Conservation (phyloP, 2,329 filamentous ascomycete genomes). For the Phialophora macrospora region DNA sequence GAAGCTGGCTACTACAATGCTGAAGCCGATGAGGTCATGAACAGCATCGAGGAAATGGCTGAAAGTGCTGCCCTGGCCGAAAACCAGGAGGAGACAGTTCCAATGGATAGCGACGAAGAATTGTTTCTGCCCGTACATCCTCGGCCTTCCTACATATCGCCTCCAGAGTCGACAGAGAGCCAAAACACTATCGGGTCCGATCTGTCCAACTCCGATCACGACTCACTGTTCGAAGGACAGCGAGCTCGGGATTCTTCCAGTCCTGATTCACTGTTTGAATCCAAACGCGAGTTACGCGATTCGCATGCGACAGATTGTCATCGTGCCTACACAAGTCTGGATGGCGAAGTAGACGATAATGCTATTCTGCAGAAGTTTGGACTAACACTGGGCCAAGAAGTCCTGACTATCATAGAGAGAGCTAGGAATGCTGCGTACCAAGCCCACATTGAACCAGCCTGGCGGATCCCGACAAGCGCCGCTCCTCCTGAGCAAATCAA, state of each 20-base stretch:
- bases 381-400: constrained; percentile 29
- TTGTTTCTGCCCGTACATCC: constrained; percentile 22
- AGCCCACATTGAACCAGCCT: constrained; percentile 39
- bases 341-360: constrained; percentile 21
- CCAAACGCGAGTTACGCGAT: background rate
- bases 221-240: constrained; percentile 30
- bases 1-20: constrained; percentile 5
- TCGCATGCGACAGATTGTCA: background rate
- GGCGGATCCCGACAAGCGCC: constrained; percentile 36
- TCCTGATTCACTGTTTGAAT: constrained; percentile 37
- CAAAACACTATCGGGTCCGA: constrained; percentile 9
- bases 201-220: constrained; percentile 19
- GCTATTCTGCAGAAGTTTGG: constrained; percentile 31
- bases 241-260: constrained; percentile 26
- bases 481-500: constrained; percentile 13
- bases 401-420: constrained; percentile 32
- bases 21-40: constrained; percentile 34
- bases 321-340: background rate
- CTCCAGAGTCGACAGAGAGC: constrained; percentile 16
- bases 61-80: constrained; percentile 32
- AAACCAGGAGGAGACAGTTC: constrained; percentile 18
- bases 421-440: constrained; percentile 31
- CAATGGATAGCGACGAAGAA: constrained; percentile 25
- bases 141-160: background rate
- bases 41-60: constrained; percentile 39